Percentiles rank a stretch among this genome's conserved stretches.
phyloP scores from a whole-genome alignment of 1,284 basidiomycete genomes.

The Anthracocystis setariae region DNA sequence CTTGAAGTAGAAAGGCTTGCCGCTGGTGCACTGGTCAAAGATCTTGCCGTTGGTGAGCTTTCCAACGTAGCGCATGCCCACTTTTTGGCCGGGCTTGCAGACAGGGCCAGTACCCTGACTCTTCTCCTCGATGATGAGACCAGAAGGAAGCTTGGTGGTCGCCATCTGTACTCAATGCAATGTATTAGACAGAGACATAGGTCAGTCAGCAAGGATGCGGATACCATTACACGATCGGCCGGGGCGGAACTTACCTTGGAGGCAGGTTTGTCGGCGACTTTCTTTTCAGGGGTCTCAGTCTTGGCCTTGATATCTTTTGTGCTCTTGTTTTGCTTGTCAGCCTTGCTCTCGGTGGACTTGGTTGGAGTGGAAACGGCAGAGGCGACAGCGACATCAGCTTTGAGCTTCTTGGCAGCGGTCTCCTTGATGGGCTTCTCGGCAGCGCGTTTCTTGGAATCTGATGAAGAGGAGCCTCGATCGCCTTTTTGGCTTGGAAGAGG shows the following conservation, averaged over 20 bases:
- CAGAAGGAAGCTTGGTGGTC: conserved; percentile 75
- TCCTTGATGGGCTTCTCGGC: conserved; percentile 70
- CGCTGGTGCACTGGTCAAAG: conserved; percentile 89
- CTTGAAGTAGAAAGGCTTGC: conserved; percentile 86
- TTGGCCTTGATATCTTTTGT: conserved; percentile 45
- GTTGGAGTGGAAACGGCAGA: conserved; percentile 58
- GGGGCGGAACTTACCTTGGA: conserved; percentile 9
- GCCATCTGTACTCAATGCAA: conserved; percentile 10
- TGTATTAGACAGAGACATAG: conserved; percentile 6
- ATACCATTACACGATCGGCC: not conserved
- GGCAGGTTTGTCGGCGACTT: conserved; percentile 39
- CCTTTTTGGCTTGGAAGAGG: conserved; percentile 37
- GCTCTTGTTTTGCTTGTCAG: conserved; percentile 57
- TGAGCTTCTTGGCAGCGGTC: conserved; percentile 75
- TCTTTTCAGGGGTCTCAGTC: conserved; percentile 51
- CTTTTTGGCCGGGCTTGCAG: conserved; percentile 85
- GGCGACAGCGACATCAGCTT: conserved; percentile 65
- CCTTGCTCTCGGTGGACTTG: conserved; percentile 69
- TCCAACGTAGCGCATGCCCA: conserved; percentile 89
- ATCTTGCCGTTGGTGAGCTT: conserved; percentile 85
- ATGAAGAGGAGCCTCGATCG: conserved; percentile 43
- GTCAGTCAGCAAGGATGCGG: not conserved
- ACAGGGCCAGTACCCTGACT: conserved; percentile 82
- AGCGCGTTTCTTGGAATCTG: conserved; percentile 74
- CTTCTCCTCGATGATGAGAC: conserved; percentile 81